phyloP scores from a whole-genome alignment of 768 basidiomycete genomes.

The Phylloporus arenicola region DNA sequence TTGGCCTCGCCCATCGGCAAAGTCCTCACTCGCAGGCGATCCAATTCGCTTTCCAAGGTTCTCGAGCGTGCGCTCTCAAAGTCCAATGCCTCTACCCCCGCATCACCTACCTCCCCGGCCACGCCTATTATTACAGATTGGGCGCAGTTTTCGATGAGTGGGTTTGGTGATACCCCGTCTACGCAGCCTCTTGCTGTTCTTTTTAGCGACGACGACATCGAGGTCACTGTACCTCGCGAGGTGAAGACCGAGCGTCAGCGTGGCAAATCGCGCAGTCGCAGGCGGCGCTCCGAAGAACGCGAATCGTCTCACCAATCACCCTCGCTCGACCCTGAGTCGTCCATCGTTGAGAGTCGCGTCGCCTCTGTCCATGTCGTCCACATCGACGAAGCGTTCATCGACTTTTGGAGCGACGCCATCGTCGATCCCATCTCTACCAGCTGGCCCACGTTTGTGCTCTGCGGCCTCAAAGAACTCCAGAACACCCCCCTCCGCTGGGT shows the following conservation, averaged over 20 bases:
- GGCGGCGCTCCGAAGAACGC: constrained; percentile 21
- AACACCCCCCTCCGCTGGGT: constrained; percentile 49
- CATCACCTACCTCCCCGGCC: constrained; percentile 27
- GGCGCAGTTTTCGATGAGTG: constrained; percentile 61
- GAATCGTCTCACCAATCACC: constrained; percentile 14
- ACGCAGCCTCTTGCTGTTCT: constrained; percentile 46
- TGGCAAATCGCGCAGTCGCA: constrained; percentile 24
- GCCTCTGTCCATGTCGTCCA: constrained; percentile 40
- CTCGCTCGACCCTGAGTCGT: constrained; percentile 10
- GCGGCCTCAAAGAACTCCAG: constrained; percentile 49
- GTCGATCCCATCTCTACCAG: constrained; percentile 58
- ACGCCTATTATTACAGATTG: constrained; percentile 45
- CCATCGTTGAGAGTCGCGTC: constrained; percentile 35
- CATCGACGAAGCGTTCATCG: constrained; percentile 76
- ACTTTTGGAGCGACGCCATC: constrained; percentile 76
- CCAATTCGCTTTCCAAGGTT: constrained; percentile 29
- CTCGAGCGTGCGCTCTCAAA: constrained; percentile 15
- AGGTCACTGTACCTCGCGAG: constrained; percentile 40
- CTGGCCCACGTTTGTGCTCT: constrained; percentile 69
- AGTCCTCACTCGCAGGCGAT: constrained; percentile 27
- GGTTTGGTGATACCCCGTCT: constrained; percentile 45
- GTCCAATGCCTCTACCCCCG: constrained; percentile 17
- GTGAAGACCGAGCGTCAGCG: constrained; percentile 32
- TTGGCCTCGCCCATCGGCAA: constrained; percentile 33
- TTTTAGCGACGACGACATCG: constrained; percentile 62